Percentiles rank a stretch among this genome's conserved stretches.
These are phyloP conservation scores for Trifolium fragiferum DNA, from an alignment of 306 rosid genomes.

Conservation along the genomic window DNA sequence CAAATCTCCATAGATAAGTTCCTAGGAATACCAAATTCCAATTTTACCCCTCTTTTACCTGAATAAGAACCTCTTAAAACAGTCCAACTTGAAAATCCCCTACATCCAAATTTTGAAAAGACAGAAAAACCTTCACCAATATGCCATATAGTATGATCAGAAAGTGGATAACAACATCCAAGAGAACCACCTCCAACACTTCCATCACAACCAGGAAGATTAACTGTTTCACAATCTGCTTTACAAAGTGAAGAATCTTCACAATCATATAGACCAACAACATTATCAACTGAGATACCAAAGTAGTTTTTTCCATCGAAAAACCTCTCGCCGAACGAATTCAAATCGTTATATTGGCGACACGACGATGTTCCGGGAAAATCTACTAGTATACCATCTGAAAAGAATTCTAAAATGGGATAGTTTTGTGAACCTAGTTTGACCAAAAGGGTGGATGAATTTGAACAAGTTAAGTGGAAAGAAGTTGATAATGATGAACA, in stretches of 20 bases:
- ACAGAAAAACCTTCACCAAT: conserved; percentile 67
- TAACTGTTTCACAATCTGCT: conserved; percentile 69
- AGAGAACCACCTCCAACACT: conserved; percentile 56
- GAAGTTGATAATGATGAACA: conserved; percentile 57
- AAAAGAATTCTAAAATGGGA: conserved; percentile 71
- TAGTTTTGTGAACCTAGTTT: conserved; percentile 55
- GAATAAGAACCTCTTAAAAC: conserved; percentile 59
- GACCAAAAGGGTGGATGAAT: conserved; percentile 70
- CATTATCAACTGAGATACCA: conserved; percentile 74
- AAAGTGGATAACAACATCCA: conserved; percentile 87
- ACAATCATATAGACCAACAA: conserved; percentile 86
- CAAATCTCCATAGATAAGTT: conserved; percentile 62
- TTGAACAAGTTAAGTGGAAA: conserved; percentile 70
- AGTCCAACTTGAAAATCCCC: conserved; percentile 95
- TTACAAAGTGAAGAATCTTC: conserved; percentile 92
- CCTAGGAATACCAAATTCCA: conserved; percentile 88
- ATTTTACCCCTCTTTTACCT: conserved; percentile 81
- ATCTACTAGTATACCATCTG: conserved; percentile 73
- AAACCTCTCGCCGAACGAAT: conserved; percentile 54
- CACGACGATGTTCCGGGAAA: conserved; percentile 71
- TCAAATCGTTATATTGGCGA: conserved; percentile 81
- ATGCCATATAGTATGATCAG: conserved; percentile 82
- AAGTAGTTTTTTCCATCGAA: conserved; percentile 54
- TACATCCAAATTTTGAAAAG: conserved; percentile 81
- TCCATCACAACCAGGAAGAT: conserved; percentile 75